Evolutionary conservation across 2,329 filamentous ascomycete species (phyloP), one percentile per base, ranked within the genome.

Genomic region (Hirsutella minnesotensis): DNA sequence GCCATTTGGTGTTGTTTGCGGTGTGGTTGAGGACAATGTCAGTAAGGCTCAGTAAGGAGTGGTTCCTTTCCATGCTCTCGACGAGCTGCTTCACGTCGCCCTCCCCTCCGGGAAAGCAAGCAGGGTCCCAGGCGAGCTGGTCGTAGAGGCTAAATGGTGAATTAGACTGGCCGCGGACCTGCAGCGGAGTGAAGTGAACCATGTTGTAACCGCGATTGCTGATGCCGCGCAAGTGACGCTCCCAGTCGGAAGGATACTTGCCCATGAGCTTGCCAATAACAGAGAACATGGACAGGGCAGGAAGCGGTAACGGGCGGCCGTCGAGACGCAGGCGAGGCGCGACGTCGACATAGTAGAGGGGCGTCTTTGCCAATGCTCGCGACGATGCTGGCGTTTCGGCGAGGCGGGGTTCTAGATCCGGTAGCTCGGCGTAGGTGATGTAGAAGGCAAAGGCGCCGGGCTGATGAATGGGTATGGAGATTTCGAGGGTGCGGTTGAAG

Each of bases 11-110:
- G 65, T 96, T 96, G 67, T 95, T 78, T 7, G 92, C 90, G 4
- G 92, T 98, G 66, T 98, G 92, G 57, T 98, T 98, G 70, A 92
- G 88, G 37, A 98, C 94, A 47, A 98, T 90, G 60, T 98, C 92
- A 1, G 90, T 95, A 66, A 98, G 65, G 47, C 86, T 87, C 44
- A 98, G 71, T 42, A 98, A 69, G 3, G 85, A 85, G 61, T 94
- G 81, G 41, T 94, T 81, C 41, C 81, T 73, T 62, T 95, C 86
- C 73, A 98, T 83, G 57, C 77, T 88, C 36, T 77, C 64, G 16
- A 94, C 78, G 70, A 98, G 71, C 38, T 77, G 72, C 45, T 80
- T 70, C 43, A 96, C 73, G 59, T 96, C 89, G 45, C 79, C 66
- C 62, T 95, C 87, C 40, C 92, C 94, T 39, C 78, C 77, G 2